Evolutionary conservation across 2,329 filamentous ascomycete species (phyloP).

Genomic region (Tympanopsis confertula): DNA sequence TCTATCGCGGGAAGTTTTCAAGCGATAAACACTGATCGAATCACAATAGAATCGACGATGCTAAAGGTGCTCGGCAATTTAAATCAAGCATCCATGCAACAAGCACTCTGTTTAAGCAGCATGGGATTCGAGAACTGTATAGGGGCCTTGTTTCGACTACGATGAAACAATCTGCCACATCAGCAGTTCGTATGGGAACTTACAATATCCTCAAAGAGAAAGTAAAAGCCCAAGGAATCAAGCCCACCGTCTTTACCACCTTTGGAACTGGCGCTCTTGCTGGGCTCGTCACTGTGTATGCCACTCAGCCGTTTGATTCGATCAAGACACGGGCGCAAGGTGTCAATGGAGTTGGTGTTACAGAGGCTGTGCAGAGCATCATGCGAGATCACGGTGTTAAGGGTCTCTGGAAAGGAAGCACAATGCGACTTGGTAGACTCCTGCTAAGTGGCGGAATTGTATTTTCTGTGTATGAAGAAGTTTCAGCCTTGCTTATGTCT

Average conservation of each 20-base stretch:
- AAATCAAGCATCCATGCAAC: constrained; percentile 18
- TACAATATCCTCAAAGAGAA: constrained; percentile 32
- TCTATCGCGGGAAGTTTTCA: constrained; percentile 5
- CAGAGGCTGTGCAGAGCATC: constrained; percentile 42
- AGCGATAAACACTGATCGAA: background rate
- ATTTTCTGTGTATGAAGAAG: constrained; percentile 50
- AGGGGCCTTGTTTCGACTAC: constrained; percentile 30
- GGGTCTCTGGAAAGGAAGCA: constrained; percentile 57
- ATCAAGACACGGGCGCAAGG: constrained; percentile 54
- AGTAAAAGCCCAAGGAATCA: constrained; percentile 7
- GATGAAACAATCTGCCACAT: constrained; percentile 33
- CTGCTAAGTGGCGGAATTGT: constrained; percentile 57
- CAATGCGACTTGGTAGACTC: constrained; percentile 53
- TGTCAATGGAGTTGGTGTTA: constrained; percentile 41
- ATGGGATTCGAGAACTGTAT: constrained; percentile 28
- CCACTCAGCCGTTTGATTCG: constrained; percentile 49
- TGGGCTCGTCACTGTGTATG: constrained; percentile 45
- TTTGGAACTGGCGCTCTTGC: constrained; percentile 52
- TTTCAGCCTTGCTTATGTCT: constrained; percentile 15
- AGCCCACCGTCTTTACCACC: constrained; percentile 23
- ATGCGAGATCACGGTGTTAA: constrained; percentile 42
- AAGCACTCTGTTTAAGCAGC: constrained; percentile 19
- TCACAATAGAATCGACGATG: constrained; percentile 20
- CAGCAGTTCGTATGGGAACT: constrained; percentile 32
- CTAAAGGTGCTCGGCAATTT: constrained; percentile 14